Conservation (phyloP, 129 eudicot genomes). For the Glebionis coronaria region DNA sequence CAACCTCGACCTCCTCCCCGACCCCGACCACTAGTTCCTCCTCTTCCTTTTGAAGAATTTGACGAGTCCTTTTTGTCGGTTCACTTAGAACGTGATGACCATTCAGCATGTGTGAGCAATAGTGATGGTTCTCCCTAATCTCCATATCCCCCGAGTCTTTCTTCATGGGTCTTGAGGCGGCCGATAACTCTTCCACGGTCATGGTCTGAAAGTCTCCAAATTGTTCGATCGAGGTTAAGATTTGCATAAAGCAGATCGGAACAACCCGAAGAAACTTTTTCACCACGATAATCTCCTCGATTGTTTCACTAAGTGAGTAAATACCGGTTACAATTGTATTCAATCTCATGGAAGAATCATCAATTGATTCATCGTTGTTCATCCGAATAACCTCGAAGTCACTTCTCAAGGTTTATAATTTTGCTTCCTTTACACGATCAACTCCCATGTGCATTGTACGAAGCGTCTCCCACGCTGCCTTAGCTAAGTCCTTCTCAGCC, state of each 20-base stretch:
- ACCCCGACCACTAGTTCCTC: background rate
- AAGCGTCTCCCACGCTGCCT: too few species aligned
- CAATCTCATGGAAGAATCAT: too few species aligned
- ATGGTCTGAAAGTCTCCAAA: background rate
- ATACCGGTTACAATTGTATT: background rate
- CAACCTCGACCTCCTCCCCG: background rate
- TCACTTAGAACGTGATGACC: background rate
- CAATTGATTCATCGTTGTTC: too few species aligned
- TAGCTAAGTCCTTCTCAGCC: background rate
- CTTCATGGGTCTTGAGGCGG: too few species aligned
- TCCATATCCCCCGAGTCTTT: background rate
- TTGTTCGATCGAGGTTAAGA: too few species aligned
- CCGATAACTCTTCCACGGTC: background rate
- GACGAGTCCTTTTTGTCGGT: background rate
- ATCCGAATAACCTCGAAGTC: too few species aligned
- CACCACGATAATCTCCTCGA: background rate
- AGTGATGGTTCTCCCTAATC: background rate
- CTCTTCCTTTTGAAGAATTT: background rate
- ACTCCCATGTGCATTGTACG: too few species aligned
- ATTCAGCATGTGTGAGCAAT: background rate
- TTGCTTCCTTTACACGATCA: too few species aligned
- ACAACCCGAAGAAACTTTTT: background rate
- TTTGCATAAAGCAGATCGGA: background rate
- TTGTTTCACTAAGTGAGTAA: background rate
- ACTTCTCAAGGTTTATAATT: too few species aligned